A percentile compares a stretch with the other conserved stretches of the same genome.
Evolutionary conservation across 2,329 filamentous ascomycete genomes (phyloP).

Genomic region (Magnaporthiopsis poae): DNA sequence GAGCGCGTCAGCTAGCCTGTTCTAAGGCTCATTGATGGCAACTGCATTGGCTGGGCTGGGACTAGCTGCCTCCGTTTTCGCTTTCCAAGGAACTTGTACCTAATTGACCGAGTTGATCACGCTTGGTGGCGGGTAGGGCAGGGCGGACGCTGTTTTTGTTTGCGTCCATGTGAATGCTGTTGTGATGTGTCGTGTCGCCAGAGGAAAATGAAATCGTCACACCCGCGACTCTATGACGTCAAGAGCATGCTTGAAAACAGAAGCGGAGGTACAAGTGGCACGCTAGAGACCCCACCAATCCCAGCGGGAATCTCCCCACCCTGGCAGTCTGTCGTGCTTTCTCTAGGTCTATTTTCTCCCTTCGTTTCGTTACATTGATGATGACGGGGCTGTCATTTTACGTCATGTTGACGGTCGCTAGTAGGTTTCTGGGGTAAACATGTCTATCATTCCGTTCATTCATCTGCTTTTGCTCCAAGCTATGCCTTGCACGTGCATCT

Average conservation of each 20-base stretch:
- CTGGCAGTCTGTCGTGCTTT: not conserved
- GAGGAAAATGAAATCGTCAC: not conserved
- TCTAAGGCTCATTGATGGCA: not conserved
- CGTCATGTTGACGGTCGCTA: not conserved
- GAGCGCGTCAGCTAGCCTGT: not conserved
- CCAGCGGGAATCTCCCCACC: not conserved
- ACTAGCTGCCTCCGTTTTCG: not conserved
- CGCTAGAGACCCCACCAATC: not conserved
- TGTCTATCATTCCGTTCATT: not conserved
- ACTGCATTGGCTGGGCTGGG: not conserved
- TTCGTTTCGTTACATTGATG: not conserved
- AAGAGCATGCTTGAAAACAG: not conserved
- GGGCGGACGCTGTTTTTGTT: not conserved
- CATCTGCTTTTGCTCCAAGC: no score
- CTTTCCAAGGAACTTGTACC: not conserved
- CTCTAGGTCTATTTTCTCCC: not conserved
- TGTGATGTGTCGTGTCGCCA: not conserved
- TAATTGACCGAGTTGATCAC: not conserved
- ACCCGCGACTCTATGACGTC: not conserved
- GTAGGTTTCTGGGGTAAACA: not conserved
- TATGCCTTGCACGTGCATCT: no score
- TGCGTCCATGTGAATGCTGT: not conserved
- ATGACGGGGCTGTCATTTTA: not conserved
- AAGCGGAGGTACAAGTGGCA: no score
- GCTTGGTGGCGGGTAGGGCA: no score